Conservation (phyloP, 2,329 filamentous ascomycete genomes). For the Xenoacremonium recifei region DNA sequence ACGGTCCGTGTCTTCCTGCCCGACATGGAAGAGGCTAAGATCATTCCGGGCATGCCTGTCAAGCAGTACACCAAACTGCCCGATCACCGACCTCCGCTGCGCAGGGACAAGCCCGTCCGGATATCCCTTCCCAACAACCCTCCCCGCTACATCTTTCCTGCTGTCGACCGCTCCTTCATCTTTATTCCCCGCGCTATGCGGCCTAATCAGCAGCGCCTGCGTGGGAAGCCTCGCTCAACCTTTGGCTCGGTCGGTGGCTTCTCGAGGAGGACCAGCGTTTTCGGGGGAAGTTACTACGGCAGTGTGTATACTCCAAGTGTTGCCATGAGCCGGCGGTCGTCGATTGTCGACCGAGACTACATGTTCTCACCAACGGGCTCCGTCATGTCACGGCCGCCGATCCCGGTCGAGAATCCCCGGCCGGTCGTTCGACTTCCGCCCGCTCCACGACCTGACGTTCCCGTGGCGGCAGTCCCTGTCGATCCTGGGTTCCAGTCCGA, state of each 20-base stretch:
- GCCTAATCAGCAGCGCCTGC: conserved; percentile 81
- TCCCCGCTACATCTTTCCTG: conserved; percentile 88
- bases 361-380: conserved; percentile 81
- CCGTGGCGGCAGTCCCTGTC: conserved; percentile 14
- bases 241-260: conserved; percentile 65
- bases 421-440: conserved; percentile 85
- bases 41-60: conserved; percentile 74
- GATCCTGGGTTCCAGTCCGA: conserved; percentile 18
- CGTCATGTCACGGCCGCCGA: conserved; percentile 66
- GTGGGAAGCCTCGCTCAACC: conserved; percentile 69
- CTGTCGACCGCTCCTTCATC: conserved; percentile 88
- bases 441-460: conserved; percentile 36
- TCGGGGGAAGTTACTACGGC: conserved; percentile 66
- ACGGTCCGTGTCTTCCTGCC: conserved; percentile 81
- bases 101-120: conserved; percentile 93
- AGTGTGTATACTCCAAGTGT: conserved; percentile 85
- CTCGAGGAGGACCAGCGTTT: conserved; percentile 81
- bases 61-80: conserved; percentile 93
- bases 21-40: conserved; percentile 67
- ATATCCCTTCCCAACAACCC: conserved; percentile 81
- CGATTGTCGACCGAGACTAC: conserved; percentile 65
- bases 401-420: conserved; percentile 59
- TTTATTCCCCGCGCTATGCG: conserved; percentile 94
- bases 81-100: conserved; percentile 88
- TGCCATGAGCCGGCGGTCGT: conserved; percentile 85